These are phyloP conservation scores for Angophora floribunda DNA, from an alignment of 345 rosid genomes.

Conservation along the genomic window DNA sequence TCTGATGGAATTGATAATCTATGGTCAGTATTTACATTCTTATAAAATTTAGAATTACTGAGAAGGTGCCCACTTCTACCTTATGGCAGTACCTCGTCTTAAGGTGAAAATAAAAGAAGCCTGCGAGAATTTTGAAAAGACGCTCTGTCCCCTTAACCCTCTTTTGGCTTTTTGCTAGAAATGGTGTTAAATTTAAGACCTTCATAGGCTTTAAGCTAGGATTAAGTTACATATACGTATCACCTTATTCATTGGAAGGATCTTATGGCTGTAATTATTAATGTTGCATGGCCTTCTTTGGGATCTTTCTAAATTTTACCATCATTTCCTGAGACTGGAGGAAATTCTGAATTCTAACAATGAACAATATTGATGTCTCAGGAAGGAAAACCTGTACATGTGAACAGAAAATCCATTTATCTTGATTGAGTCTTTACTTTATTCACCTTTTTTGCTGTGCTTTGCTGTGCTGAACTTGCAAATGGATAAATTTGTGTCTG, in stretches of 20 bases:
- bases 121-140: background rate
- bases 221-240: background rate
- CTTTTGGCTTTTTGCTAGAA: background rate
- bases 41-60: background rate
- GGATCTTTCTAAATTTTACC: fast-evolving
- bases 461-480: background rate
- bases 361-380: background rate
- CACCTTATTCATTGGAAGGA: background rate
- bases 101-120: background rate
- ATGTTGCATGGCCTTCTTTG: background rate
- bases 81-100: fast-evolving
- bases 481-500: background rate
- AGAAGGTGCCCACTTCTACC: background rate
- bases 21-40: background rate
- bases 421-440: background rate
- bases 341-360: background rate
- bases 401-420: background rate
- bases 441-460: background rate
- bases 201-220: background rate
- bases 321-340: background rate
- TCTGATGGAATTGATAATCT: background rate
- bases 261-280: background rate
- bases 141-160: background rate
- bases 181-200: background rate
- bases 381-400: background rate